These are phyloP conservation scores for Thraustotheca clavata DNA, from an alignment of 352 stramenopile species.

Conservation along the genomic window DNA sequence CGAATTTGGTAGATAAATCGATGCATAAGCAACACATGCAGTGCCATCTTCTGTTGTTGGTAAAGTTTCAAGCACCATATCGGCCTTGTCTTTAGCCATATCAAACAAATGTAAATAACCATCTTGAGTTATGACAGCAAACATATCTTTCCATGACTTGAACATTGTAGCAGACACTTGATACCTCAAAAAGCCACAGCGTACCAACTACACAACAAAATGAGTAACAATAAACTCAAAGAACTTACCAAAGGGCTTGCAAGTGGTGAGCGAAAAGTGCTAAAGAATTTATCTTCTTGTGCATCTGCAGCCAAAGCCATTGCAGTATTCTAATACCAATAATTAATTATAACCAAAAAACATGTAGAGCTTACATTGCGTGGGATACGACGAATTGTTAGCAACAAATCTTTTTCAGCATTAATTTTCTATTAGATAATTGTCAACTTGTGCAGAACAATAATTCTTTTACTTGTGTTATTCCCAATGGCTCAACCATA, in stretches of 20 bases:
- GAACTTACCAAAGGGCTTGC: slow-evolving; percentile 57
- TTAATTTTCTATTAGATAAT: slow-evolving; percentile 51
- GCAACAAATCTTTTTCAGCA: slow-evolving; percentile 62
- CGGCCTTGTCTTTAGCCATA: slow-evolving; percentile 42
- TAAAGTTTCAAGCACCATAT: slow-evolving; percentile 52
- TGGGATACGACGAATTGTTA: slow-evolving; percentile 69
- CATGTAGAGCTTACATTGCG: slow-evolving; percentile 48
- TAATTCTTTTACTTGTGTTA: slow-evolving; percentile 36
- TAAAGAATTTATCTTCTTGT: slow-evolving; percentile 51
- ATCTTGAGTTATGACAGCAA: slow-evolving; percentile 72
- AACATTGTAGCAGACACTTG: slow-evolving; percentile 66
- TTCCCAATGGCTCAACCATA: slow-evolving; percentile 55
- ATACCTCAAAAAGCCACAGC: slow-evolving; percentile 57
- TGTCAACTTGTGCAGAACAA: neutral
- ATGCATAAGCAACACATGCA: slow-evolving; percentile 29
- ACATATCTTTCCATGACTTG: slow-evolving; percentile 61
- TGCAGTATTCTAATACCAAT: slow-evolving; percentile 45
- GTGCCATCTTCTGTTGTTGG: slow-evolving; percentile 40
- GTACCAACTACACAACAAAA: slow-evolving; percentile 7
- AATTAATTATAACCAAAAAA: neutral
- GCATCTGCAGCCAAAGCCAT: slow-evolving; percentile 48
- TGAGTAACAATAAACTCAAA: slow-evolving; percentile 30
- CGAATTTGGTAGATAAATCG: slow-evolving; percentile 53
- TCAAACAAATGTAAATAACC: slow-evolving; percentile 64
- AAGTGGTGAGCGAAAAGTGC: slow-evolving; percentile 51